Base-by-base conservation (phyloP, 345 rosid genomes). In the Sonneratia alba region DNA sequence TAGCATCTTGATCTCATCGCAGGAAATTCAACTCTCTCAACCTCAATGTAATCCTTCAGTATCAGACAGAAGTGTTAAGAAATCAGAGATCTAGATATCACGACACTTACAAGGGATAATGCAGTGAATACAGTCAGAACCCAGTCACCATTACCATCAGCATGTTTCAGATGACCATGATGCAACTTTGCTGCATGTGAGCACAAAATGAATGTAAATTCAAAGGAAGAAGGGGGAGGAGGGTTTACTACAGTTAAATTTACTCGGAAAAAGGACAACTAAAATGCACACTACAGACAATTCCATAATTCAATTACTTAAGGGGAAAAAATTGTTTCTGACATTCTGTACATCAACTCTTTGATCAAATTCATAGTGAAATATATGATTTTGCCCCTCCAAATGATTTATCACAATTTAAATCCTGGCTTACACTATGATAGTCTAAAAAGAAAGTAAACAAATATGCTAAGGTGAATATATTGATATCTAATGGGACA, bases 141-240 rank as follows among this genome's bases (percentile, higher is more conserved):
- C 99, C 97, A 95, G 81, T 95, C 97, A 15, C 91, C 97, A 16
- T 95, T 95, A 71, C 99, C 99, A 85, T 90, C 99, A 71, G 97
- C 97, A 74, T 95, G 86, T 48, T 87, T 56, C 73, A 92, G 83
- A 81, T 90, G 84, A 69, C 99, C 97, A 75, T 88, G 97, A 79
- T 90, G 89, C 89, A 95, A 81, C 84, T 83, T 90, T 36, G 99
- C 99, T 95, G 84, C 77, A 77, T 74, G 47, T 72, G 62, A 57
- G 66, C 49, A 36, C 15, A 65, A 53, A 66, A 68, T 64, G 64
- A 73, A 53, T 49, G 68, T 43, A 74, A 53, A 70, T 42, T 51
- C 53, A 74, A 66, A 61, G 45, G 53, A 71, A 56, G 19, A 14
- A 34, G 37, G 32, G 32, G 32, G 32, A 27, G 32, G 32, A 1